These are phyloP conservation scores for Atalantia buxifolia DNA, from an alignment of 345 rosid species.

Conservation along the genomic window DNA sequence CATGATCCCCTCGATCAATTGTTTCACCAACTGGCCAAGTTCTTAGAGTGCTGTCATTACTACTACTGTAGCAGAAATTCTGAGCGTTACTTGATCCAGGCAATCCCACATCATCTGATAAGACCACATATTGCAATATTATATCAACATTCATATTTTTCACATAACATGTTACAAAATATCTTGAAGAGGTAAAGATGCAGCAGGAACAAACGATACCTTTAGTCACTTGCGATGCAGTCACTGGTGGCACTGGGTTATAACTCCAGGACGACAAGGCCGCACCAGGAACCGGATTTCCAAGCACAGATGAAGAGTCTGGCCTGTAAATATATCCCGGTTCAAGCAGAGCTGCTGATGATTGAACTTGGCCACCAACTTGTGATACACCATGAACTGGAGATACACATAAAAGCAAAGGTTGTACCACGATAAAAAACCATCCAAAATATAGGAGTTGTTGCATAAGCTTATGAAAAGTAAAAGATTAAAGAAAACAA, in stretches of 20 bases:
- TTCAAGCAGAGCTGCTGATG: conserved; percentile 49
- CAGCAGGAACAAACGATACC: conserved; percentile 29
- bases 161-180: background rate
- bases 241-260: conserved; percentile 34
- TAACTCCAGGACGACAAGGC: conserved; percentile 53
- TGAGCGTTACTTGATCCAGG: conserved; percentile 21
- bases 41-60: conserved; percentile 45
- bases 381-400: conserved; percentile 50
- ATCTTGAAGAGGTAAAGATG: background rate
- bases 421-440: conserved; percentile 19
- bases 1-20: conserved; percentile 26
- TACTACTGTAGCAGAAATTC: conserved; percentile 39
- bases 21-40: conserved; percentile 29
- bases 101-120: conserved; percentile 30
- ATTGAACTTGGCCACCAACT: conserved; percentile 37
- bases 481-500: background rate
- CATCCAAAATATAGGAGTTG: background rate
- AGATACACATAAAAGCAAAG: background rate
- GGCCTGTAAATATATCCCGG: conserved; percentile 36
- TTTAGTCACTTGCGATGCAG: conserved; percentile 30
- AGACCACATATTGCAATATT: background rate
- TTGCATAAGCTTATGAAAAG: background rate
- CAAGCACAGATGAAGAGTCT: conserved; percentile 44
- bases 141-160: background rate
- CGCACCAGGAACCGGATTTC: conserved; percentile 34